Evolutionary conservation across 495 filamentous ascomycete genomes (phyloP).

Genomic region (Neurospora sp.): DNA sequence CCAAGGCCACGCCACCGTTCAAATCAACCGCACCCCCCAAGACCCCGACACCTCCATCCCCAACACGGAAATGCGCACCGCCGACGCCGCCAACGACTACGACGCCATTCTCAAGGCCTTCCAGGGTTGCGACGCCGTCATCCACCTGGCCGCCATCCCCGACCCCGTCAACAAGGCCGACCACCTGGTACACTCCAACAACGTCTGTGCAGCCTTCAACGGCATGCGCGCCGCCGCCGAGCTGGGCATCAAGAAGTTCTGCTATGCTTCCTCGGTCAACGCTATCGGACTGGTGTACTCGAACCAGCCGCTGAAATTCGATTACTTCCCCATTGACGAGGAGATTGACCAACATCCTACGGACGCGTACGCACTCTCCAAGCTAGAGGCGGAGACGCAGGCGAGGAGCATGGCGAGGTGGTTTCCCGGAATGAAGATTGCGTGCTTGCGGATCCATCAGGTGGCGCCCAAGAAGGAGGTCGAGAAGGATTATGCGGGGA

Average conservation of each 20-base stretch:
- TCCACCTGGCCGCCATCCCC: not conserved
- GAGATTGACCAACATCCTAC: not conserved
- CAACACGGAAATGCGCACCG: not conserved
- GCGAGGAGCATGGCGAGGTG: not conserved
- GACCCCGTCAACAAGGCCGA: not conserved
- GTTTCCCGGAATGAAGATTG: not conserved
- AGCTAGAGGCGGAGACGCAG: not conserved
- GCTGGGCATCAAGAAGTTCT: not conserved
- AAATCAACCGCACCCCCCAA: not conserved
- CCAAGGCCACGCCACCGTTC: not conserved
- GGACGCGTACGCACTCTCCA: not conserved
- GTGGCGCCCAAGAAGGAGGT: not conserved
- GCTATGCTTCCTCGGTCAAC: not conserved
- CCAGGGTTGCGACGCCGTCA: not conserved
- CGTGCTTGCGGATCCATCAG: not conserved
- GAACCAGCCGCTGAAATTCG: not conserved
- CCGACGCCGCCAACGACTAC: not conserved
- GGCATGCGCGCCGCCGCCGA: not conserved
- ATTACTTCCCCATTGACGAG: not conserved
- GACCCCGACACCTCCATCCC: not conserved
- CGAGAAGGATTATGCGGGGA: not conserved
- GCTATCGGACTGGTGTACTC: not conserved
- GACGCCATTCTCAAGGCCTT: not conserved
- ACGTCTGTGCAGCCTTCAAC: not conserved
- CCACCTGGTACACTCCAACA: not conserved